A percentile compares a stretch with the other conserved stretches of the same genome.
phyloP scores from a whole-genome alignment of 768 basidiomycete genomes.

The Gymnopilus dilepis region DNA sequence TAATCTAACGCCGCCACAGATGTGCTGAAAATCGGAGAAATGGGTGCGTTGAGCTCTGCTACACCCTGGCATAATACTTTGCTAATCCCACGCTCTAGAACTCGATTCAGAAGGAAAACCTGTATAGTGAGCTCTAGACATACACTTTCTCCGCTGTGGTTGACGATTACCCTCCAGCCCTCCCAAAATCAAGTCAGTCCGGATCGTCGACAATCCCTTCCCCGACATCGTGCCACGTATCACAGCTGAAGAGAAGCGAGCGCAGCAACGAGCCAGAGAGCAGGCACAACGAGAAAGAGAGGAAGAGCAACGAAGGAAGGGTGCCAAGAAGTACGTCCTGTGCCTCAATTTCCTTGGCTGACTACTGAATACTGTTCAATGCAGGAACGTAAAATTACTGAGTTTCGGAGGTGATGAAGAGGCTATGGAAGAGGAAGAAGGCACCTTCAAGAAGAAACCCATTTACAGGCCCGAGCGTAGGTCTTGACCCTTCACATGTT shows the following conservation, averaged over 20 bases:
- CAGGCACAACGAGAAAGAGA: slow-evolving; percentile 79
- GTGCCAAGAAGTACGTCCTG: slow-evolving; percentile 82
- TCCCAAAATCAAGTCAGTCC: slow-evolving; percentile 86
- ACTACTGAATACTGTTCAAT: neutral
- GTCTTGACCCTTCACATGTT: slow-evolving; percentile 36
- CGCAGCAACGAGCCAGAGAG: slow-evolving; percentile 82
- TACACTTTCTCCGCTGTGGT: neutral
- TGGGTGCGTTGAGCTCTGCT: slow-evolving; percentile 57
- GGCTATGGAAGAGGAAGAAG: slow-evolving; percentile 61
- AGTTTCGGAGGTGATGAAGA: slow-evolving; percentile 84
- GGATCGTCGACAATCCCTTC: slow-evolving; percentile 93
- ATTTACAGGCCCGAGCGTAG: slow-evolving; percentile 85
- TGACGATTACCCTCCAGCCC: slow-evolving; percentile 55
- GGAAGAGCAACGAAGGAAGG: slow-evolving; percentile 69
- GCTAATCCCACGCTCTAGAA: slow-evolving; percentile 47
- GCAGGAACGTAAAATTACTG: slow-evolving; percentile 87
- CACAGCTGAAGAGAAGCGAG: slow-evolving; percentile 89
- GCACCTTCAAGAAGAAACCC: slow-evolving; percentile 74
- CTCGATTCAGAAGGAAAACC: slow-evolving; percentile 77
- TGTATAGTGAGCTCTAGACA: slow-evolving; percentile 63
- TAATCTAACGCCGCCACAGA: slow-evolving; percentile 50
- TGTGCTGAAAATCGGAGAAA: slow-evolving; percentile 88
- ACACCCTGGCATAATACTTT: neutral
- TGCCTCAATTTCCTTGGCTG: neutral
- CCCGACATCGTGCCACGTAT: slow-evolving; percentile 95